phyloP scores from a whole-genome alignment of 441 rosid species.

The Gossypium gossypioides region DNA sequence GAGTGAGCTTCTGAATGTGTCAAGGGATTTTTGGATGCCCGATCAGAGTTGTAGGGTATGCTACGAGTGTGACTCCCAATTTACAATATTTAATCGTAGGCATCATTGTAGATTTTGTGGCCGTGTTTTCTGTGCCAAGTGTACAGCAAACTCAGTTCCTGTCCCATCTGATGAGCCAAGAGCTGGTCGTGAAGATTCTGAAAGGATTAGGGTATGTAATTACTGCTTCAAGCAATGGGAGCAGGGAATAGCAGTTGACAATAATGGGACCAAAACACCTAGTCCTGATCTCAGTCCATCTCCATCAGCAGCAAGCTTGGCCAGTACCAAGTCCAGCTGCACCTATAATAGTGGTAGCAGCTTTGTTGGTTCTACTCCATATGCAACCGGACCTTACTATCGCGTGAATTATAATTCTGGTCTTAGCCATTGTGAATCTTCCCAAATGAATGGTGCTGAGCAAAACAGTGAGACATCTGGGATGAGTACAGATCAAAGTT shows the following conservation, averaged over 20 bases:
- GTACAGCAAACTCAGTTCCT: slow-evolving; percentile 51
- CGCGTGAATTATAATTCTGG: slow-evolving; percentile 27
- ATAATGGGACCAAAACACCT: slow-evolving; percentile 34
- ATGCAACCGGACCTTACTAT: slow-evolving; percentile 31
- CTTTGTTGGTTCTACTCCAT: slow-evolving; percentile 28
- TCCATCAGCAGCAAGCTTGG: slow-evolving; percentile 44
- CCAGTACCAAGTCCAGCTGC: slow-evolving; percentile 21
- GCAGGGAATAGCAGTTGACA: slow-evolving; percentile 28
- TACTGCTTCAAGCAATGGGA: slow-evolving; percentile 64
- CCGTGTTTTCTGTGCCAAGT: slow-evolving; percentile 58
- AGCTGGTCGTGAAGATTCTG: slow-evolving; percentile 35
- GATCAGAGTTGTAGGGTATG: slow-evolving; percentile 71
- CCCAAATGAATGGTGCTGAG: slow-evolving; percentile 30
- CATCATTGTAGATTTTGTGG: slow-evolving; percentile 75
- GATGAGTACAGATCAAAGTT: slow-evolving; percentile 24
- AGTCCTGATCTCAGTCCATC: slow-evolving; percentile 44
- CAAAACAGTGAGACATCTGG: slow-evolving; percentile 28
- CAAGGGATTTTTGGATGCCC: slow-evolving; percentile 79
- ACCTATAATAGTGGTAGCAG: background rate
- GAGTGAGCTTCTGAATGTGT: slow-evolving; percentile 39
- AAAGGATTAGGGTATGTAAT: slow-evolving; percentile 53
- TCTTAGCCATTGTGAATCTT: slow-evolving; percentile 26
- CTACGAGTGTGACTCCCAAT: slow-evolving; percentile 63
- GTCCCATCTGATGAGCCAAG: slow-evolving; percentile 34
- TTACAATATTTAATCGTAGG: slow-evolving; percentile 48